Conservation (phyloP, 495 filamentous ascomycete species). For the Penicillium egyptiacum region DNA sequence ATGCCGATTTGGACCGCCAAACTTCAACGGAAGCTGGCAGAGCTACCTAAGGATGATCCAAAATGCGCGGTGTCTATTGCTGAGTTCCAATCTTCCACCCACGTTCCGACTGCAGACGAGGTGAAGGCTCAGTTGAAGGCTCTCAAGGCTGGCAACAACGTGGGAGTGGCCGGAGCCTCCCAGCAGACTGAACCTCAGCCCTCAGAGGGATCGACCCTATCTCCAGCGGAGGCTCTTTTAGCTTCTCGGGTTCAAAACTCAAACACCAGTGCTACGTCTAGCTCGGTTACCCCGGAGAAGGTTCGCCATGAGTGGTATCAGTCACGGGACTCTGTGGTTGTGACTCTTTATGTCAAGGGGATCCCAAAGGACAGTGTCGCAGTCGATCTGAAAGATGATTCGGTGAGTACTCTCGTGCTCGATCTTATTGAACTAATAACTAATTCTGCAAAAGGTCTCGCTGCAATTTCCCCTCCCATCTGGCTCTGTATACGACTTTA, state of each 20-base stretch:
- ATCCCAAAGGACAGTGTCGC: conserved; percentile 62
- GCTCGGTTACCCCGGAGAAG: conserved; percentile 39
- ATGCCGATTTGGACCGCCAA: conserved; percentile 64
- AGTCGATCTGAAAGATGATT: conserved; percentile 57
- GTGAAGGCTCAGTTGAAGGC: conserved; percentile 36
- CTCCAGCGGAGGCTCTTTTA: neutral
- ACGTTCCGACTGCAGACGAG: conserved; percentile 45
- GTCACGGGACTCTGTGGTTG: conserved; percentile 59
- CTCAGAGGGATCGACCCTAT: neutral
- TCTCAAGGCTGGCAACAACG: conserved; percentile 25
- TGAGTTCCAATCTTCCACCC: conserved; percentile 60
- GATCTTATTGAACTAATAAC: neutral
- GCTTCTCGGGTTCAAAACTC: neutral
- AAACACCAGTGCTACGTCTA: neutral
- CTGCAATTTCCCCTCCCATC: conserved; percentile 67
- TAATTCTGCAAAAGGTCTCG: conserved; percentile 43
- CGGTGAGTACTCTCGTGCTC: conserved; percentile 32
- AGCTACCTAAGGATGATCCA: conserved; percentile 61
- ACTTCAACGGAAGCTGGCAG: conserved; percentile 48
- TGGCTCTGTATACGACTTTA: conserved; percentile 62
- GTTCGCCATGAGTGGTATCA: conserved; percentile 84
- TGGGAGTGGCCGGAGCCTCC: conserved; percentile 15
- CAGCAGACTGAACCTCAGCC: conserved; percentile 15
- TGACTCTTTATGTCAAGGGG: conserved; percentile 72
- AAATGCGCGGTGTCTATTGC: conserved; percentile 55